These are phyloP conservation scores for Ramalina peruviana DNA, from an alignment of 495 filamentous ascomycete species.

Conservation along the genomic window DNA sequence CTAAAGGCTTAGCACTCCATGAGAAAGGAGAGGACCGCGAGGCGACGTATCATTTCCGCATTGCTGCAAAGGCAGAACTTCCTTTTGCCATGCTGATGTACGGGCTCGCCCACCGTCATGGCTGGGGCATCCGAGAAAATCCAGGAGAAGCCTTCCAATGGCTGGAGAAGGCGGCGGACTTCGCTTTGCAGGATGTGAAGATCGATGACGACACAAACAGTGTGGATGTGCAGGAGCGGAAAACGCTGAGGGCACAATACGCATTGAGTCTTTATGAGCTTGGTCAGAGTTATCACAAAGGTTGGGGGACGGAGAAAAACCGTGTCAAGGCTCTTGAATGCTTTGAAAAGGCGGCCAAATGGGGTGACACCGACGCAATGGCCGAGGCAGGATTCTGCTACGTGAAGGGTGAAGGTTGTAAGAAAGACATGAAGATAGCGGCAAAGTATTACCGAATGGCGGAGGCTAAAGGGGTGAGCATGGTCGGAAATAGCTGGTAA, in stretches of 20 bases:
- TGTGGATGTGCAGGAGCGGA: conserved; percentile 48
- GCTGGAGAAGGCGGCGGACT: conserved; percentile 79
- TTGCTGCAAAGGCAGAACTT: conserved; percentile 71
- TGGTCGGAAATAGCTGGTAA: conserved; percentile 96
- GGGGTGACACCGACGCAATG: conserved; percentile 94
- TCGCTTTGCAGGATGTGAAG: conserved; percentile 65
- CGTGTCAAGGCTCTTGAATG: conserved; percentile 77
- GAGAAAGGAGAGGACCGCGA: conserved; percentile 74
- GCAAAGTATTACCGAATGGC: conserved; percentile 83
- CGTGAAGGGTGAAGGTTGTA: conserved; percentile 70
- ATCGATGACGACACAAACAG: conserved; percentile 53
- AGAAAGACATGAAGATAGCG: conserved; percentile 91
- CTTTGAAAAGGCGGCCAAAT: conserved; percentile 90
- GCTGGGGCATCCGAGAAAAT: conserved; percentile 93
- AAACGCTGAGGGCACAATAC: conserved; percentile 78
- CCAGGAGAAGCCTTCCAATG: conserved; percentile 78
- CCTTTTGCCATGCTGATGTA: conserved; percentile 93
- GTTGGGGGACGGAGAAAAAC: conserved; percentile 92
- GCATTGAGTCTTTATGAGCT: conserved; percentile 91
- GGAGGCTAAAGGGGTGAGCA: conserved; percentile 84
- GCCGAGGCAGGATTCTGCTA: conserved; percentile 82
- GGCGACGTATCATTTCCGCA: conserved; percentile 87
- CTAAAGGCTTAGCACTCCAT: conserved; percentile 76
- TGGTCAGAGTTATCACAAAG: conserved; percentile 93
- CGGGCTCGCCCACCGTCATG: conserved; percentile 90